Evolutionary conservation across 371 early-diverging fungal genomes (phyloP), one percentile per base, ranked within the genome.

Genomic region (Mortierella sp.): DNA sequence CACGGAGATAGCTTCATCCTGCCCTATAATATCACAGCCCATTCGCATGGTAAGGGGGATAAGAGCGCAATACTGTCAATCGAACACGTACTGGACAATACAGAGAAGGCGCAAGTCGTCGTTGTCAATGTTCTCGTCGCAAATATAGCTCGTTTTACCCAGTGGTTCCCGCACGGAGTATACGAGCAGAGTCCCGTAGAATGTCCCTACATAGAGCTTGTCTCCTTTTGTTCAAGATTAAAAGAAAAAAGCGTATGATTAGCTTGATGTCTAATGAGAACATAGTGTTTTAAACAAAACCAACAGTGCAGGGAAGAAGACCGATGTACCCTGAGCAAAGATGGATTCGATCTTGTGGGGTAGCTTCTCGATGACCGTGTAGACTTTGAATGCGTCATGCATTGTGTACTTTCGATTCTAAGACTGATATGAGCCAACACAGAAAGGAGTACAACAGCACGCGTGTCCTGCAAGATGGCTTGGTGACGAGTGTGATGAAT

Each of bases 151-250:
- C n/a, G n/a, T 31, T 56, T 46, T 81, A 86, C 88, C 86, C 34
- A 86, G 64, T 31, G 89, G 86, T 57, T 93, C 91, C 49, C 86
- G 83, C 24, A 86, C 88, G 32, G 86, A 86, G 70, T 92, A 93
- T 6, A 90, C 88, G 26, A 92, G 82, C 26, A 93, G 70, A 34
- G 89, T 87, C 6, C 93, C 93, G 12, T 81, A 81, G 23, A 85
- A 83, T 2, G 93, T 91, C 27, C 93, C 93, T 57, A 93, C 85
- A 49, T 91, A 79, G 41, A 93, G 80, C 60, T 89, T 85, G 81
- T 92, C 92, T 48, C 93, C 89, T 88, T 27, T 41, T 28, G 46
- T 9, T 19, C 27, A 30, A 17, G 52, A 21, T n/a, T 26, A 62
- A 37, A 24, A 32, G 15, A 44, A 15, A 6, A 41, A 21, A 21